A percentile compares a stretch with the other conserved stretches of the same genome.
Conservation (phyloP, 345 rosid genomes). For the Reutealis trisperma region DNA sequence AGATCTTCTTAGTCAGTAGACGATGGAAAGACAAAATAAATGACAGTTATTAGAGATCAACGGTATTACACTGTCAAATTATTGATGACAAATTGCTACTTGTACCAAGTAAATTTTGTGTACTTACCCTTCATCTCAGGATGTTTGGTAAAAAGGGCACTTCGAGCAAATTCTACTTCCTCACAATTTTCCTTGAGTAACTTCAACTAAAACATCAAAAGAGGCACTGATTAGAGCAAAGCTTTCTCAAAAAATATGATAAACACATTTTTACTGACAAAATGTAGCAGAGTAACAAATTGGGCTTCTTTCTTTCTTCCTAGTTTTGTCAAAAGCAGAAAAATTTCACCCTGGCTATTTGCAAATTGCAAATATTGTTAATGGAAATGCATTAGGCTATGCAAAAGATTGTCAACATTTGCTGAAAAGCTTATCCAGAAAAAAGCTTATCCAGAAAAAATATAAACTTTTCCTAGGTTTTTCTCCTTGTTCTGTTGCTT, state of each 20-base stretch:
- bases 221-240: background rate
- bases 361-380: background rate
- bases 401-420: no score
- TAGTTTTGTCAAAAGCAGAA: background rate
- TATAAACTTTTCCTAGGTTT: background rate
- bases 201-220: slow-evolving; percentile 48
- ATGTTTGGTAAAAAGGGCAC: slow-evolving; percentile 74
- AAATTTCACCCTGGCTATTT: background rate
- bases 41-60: background rate
- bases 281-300: background rate
- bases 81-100: background rate
- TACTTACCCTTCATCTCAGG: slow-evolving; percentile 82
- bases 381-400: no score
- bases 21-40: background rate
- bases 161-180: slow-evolving; percentile 60
- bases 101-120: background rate
- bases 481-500: background rate
- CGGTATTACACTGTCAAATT: background rate
- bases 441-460: background rate
- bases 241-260: background rate
- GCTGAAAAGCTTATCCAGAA: background rate
- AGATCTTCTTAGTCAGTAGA: background rate
- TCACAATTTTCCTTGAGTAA: slow-evolving; percentile 44
- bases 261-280: background rate
- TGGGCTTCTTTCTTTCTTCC: background rate